Evolutionary conservation across 257 asterid genomes (phyloP).

Genomic region (Vinca minor): DNA sequence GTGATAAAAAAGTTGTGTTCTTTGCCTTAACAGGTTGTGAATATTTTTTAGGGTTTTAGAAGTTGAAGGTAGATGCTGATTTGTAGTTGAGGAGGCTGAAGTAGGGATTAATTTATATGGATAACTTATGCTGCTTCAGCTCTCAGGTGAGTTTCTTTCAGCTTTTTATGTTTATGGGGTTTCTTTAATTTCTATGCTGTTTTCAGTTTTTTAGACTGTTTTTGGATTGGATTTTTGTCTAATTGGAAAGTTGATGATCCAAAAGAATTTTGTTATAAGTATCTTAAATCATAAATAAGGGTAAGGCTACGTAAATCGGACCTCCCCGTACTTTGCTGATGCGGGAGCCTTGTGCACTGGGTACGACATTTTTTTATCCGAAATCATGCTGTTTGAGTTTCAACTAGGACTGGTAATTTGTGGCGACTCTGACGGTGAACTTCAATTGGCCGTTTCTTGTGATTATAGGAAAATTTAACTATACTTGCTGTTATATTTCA

Average conservation of each 20-base stretch:
- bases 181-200: constrained; percentile 10
- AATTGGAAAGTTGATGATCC: constrained; percentile 7
- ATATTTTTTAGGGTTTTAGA: constrained; percentile 16
- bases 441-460: neutral
- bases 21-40: constrained; percentile 36
- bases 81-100: constrained; percentile 34
- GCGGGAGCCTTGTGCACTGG: no score
- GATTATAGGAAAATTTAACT: neutral
- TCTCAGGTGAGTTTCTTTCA: constrained; percentile 42
- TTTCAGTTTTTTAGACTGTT: neutral
- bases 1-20: constrained; percentile 23
- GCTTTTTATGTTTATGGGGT: constrained; percentile 4
- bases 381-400: neutral
- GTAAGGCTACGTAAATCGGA: no score
- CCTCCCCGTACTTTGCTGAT: no score
- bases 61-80: constrained; percentile 42
- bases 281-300: neutral
- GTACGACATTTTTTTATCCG: no score
- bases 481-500: neutral
- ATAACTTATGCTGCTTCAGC: constrained; percentile 61
- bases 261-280: neutral
- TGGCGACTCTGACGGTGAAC: neutral
- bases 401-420: neutral
- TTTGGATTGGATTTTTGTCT: neutral
- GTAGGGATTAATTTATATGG: constrained; percentile 42